phyloP scores from a whole-genome alignment of 495 filamentous ascomycete species.

The Hypoxylon trugodes region DNA sequence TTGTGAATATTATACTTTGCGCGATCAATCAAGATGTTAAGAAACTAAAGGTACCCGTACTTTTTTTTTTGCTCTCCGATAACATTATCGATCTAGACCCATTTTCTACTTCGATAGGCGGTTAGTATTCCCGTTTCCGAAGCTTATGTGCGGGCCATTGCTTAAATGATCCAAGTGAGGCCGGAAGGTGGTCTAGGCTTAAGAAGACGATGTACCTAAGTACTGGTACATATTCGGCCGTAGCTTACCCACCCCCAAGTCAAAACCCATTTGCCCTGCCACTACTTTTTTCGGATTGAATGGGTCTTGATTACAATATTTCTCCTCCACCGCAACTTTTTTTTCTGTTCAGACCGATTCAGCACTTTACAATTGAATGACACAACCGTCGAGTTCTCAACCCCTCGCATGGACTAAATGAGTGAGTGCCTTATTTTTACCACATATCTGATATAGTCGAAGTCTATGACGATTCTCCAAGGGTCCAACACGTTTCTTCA shows the following conservation, averaged over 20 bases:
- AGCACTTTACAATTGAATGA: constrained; percentile 19
- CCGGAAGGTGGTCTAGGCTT: neutral
- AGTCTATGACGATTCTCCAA: neutral
- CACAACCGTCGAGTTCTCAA: neutral
- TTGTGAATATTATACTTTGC: constrained; percentile 18
- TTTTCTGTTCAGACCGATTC: constrained; percentile 7
- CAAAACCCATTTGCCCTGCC: constrained; percentile 2
- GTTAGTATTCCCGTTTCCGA: constrained; percentile 31
- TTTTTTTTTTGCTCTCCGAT: constrained; percentile 28
- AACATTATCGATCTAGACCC: neutral
- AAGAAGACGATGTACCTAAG: neutral
- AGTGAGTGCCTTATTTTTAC: too few species aligned
- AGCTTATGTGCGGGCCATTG: neutral
- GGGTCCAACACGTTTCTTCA: neutral
- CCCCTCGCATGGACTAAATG: neutral
- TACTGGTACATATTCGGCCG: neutral
- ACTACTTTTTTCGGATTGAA: constrained; percentile 13
- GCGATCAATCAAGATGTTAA: constrained; percentile 1
- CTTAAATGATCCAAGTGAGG: too few species aligned
- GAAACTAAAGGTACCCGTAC: neutral
- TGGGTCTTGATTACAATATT: constrained; percentile 13
- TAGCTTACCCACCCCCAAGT: constrained; percentile 7
- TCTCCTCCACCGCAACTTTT: constrained; percentile 28
- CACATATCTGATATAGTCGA: neutral
- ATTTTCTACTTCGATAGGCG: constrained; percentile 20